A percentile compares a stretch with the other conserved stretches of the same genome.
Evolutionary conservation across 1,284 basidiomycete species (phyloP).

Genomic region (Microbotryomycetes sp.): DNA sequence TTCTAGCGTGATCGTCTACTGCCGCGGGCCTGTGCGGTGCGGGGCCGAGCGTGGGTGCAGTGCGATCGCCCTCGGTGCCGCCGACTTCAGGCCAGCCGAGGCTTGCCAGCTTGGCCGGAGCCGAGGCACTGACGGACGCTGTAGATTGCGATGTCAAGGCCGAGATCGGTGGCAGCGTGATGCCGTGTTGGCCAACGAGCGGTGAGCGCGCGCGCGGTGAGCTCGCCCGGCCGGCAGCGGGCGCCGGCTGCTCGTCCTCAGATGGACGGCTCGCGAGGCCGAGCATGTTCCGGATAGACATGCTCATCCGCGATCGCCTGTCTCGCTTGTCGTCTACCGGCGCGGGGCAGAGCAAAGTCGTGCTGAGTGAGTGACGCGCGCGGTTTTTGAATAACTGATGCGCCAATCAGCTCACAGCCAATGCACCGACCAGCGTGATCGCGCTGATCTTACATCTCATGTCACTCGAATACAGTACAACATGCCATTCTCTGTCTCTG

Average conservation of each 20-base stretch:
- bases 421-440: background rate
- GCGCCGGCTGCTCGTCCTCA: background rate
- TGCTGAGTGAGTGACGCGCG: too few species aligned
- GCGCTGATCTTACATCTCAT: background rate
- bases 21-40: too few species aligned
- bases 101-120: background rate
- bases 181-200: background rate
- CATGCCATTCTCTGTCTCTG: background rate
- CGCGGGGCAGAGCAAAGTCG: too few species aligned
- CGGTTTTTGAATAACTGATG: background rate
- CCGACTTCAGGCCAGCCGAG: background rate
- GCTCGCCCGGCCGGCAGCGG: background rate
- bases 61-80: too few species aligned
- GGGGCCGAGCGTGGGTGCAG: too few species aligned
- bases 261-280: background rate
- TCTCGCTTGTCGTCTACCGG: background rate
- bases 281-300: background rate
- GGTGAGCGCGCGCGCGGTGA: background rate
- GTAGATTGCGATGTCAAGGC: background rate
- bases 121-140: background rate
- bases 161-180: background rate
- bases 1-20: too few species aligned
- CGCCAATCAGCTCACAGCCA: background rate
- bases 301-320: background rate
- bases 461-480: background rate